These are phyloP conservation scores for Quercus phellos DNA, from an alignment of 331 rosid genomes.

Conservation along the genomic window DNA sequence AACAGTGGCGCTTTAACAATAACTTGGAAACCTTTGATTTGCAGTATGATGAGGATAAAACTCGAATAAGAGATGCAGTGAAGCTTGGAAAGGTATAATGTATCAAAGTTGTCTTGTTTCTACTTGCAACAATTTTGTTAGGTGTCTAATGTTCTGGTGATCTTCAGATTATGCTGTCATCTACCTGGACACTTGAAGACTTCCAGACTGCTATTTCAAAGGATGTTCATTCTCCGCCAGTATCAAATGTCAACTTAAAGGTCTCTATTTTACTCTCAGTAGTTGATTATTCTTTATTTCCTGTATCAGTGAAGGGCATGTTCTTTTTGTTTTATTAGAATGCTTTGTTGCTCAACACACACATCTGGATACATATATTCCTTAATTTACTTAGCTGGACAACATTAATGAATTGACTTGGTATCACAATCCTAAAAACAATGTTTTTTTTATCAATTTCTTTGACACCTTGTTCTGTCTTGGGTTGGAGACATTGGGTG, in stretches of 20 bases:
- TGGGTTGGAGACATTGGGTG: background rate
- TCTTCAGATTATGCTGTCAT: constrained; percentile 50
- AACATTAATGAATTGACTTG: background rate
- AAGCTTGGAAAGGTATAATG: constrained; percentile 77
- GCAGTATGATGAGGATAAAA: constrained; percentile 81
- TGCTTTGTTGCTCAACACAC: background rate
- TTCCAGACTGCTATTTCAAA: constrained; percentile 53
- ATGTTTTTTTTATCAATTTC: background rate
- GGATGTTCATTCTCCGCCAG: constrained; percentile 50
- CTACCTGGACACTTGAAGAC: constrained; percentile 67
- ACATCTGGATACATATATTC: background rate
- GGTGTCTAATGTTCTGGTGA: constrained; percentile 14
- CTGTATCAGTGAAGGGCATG: background rate
- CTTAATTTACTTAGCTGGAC: background rate
- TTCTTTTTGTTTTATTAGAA: background rate
- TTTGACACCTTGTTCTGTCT: background rate
- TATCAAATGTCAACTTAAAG: constrained; percentile 69
- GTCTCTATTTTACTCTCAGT: constrained; percentile 29
- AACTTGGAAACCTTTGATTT: constrained; percentile 14
- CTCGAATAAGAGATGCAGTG: constrained; percentile 66
- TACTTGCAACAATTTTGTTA: constrained; percentile 4
- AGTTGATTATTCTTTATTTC: background rate
- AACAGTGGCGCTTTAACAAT: constrained; percentile 6
- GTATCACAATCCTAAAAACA: background rate
- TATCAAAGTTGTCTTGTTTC: constrained; percentile 18